Evolutionary conservation across 805 yeast genomes (phyloP), one percentile per base, ranked within the genome.

Genomic region (Saturnispora saitoi): DNA sequence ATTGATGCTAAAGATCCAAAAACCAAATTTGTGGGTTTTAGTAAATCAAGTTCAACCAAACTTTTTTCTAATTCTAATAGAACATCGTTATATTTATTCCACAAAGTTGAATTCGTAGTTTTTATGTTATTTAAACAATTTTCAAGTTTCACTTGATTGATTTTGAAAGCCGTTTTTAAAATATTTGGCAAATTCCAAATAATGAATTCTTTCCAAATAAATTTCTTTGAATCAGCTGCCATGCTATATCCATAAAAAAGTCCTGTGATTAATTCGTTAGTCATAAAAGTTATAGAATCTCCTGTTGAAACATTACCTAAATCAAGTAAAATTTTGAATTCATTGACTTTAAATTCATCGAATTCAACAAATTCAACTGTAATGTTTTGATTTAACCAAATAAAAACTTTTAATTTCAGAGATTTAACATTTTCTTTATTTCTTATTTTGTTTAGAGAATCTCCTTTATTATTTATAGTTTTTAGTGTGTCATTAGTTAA

Each of bases 371-470:
- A 63, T 11, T 50, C 54, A 24, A 63, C 48, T 3, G 62, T 55
- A 11, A 62, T 48, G 32, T 62, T 63, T 22, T 64, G 62, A 14
- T 60, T 57, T 15, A 66, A 47, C 69, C 69, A 66, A 8, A 65
- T 43, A 10, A 62, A 54, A 38, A 65, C 64, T 43, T 59, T 61
- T 37, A 64, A 38, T 40, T 56, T 54, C 8, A 62, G 40, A 7
- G 56, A 30, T 34, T 58, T 63, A 5, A 30, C 15, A 40, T 42
- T 50, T 4, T 51, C 53, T 31, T 45, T 51, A 8, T 40, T 47
- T 17, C 32, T 36, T 19, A 6, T 34, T 17, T n/a, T 17, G 29
- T 28, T 30, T 9, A 14, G 15, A 28, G 32, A 5, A 17, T 20
- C 28, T 17, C 4, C n/a, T 30, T 20, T 32, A 24, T 32, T 32